phyloP scores from a whole-genome alignment of 2,329 filamentous ascomycete genomes.

The Trichophaea hybrida region DNA sequence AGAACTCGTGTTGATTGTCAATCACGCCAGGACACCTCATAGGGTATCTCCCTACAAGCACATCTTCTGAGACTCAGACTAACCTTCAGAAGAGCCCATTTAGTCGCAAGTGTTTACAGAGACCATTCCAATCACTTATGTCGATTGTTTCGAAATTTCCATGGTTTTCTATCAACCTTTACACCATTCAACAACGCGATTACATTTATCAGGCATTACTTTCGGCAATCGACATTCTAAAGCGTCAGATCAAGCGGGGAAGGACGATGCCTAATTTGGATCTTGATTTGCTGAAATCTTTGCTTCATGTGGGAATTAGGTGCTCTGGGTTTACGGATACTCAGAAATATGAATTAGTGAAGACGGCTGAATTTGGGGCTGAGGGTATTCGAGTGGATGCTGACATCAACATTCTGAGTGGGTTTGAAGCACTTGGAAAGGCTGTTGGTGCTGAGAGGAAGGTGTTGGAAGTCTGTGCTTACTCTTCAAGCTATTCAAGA shows the following conservation, averaged over 20 bases:
- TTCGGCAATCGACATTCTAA: constrained; percentile 38
- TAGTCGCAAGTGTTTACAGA: constrained; percentile 46
- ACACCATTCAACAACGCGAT: constrained; percentile 45
- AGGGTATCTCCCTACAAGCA: constrained; percentile 35
- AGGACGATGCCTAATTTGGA: constrained; percentile 37
- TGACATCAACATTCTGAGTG: constrained; percentile 18
- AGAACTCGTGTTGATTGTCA: constrained; percentile 49
- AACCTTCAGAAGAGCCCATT: constrained; percentile 41
- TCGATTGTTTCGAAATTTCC: constrained; percentile 49
- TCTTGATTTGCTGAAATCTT: constrained; percentile 40
- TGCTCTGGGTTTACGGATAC: constrained; percentile 47
- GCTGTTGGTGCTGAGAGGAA: constrained; percentile 19
- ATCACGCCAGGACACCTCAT: constrained; percentile 47
- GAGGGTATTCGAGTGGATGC: constrained; percentile 17
- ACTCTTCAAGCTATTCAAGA: background rate
- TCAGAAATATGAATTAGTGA: constrained; percentile 47
- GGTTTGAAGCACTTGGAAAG: constrained; percentile 23
- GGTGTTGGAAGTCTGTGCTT: constrained; percentile 22
- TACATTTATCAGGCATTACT: constrained; percentile 40
- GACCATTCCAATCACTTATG: constrained; percentile 51
- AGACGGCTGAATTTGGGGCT: constrained; percentile 20
- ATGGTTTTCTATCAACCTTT: constrained; percentile 43
- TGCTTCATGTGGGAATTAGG: constrained; percentile 40
- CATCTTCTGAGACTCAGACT: background rate
- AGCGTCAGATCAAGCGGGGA: constrained; percentile 32